Evolutionary conservation across 768 basidiomycete genomes (phyloP), one percentile per base, ranked within the genome.

Genomic region (Lyophyllum shimeji): DNA sequence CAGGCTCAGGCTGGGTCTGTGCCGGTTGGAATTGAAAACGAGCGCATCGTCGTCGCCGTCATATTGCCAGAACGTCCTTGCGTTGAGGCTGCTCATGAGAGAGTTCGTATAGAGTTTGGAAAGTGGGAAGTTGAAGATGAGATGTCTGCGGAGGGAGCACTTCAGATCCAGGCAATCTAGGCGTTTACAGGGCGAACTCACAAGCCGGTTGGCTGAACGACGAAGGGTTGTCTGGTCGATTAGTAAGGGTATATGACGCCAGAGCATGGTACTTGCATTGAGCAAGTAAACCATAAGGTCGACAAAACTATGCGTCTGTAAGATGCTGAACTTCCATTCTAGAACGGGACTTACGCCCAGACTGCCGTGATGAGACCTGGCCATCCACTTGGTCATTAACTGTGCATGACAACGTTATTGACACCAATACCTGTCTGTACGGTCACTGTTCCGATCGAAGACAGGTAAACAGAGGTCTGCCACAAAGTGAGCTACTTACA

Each of bases 21-120:
- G n/a, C 21, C 48, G 5, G 31, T 1, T 13, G 7, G 18, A 9
- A 17, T 34, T 20, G 4, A 49, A 21, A 24, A 25, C 42, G 18
- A 31, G 44, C 42, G 23, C 15, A 17, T 60, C 58, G 12, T 27
- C 52, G n/a, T 48, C 56, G 4, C 33, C 46, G 21, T 53, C 44
- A 21, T 61, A 59, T 25, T 65, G 60, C 74, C 72, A 74, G 27
- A 69, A 68, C 42, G 61, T 62, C 20, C 72, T 60, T 8, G 69
- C 66, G 46, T 76, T 74, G 49, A 76, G 60, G 33, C 62, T 73
- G 45, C 75, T 75, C 71, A 78, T 68, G 27, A 76, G 64, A 0
- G 71, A 71, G 63, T 75, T 77, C 20, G 73, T 72, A 60, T 75
- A 75, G 8, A 78, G 63, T 60, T 76, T 77, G 40, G 72, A 69